phyloP scores from a whole-genome alignment of 495 filamentous ascomycete species.

The Neohortaea acidophila region DNA sequence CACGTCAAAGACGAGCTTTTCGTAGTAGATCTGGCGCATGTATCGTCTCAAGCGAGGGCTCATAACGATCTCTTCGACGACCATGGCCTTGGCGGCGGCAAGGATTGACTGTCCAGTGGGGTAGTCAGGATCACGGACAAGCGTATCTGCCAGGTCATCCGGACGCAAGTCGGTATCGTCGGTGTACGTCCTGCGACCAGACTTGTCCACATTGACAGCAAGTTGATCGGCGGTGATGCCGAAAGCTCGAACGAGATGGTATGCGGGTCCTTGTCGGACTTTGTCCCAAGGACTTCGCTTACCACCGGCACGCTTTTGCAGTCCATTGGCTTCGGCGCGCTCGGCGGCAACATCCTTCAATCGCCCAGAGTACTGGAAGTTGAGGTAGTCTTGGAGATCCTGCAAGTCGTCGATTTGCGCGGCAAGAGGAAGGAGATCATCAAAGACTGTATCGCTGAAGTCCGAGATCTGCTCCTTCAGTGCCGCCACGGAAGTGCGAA shows the following conservation, averaged over 20 bases:
- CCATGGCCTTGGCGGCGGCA: conserved; percentile 66
- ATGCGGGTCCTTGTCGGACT: conserved; percentile 60
- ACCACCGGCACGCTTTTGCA: conserved; percentile 65
- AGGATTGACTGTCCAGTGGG: conserved; percentile 60
- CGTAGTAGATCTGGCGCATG: conserved; percentile 67
- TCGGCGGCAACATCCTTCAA: conserved; percentile 53
- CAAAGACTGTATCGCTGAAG: conserved; percentile 46
- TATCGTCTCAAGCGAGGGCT: conserved; percentile 83
- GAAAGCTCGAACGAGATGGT: conserved; percentile 71
- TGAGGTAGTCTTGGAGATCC: conserved; percentile 88
- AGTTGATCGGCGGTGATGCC: conserved; percentile 81
- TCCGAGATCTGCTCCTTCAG: conserved; percentile 41
- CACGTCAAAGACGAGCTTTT: conserved; percentile 66
- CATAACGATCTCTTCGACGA: conserved; percentile 75
- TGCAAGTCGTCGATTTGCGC: conserved; percentile 84
- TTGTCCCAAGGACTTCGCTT: conserved; percentile 64
- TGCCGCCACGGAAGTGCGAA: conserved; percentile 62
- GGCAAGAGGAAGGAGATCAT: conserved; percentile 63
- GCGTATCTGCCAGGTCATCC: conserved; percentile 55
- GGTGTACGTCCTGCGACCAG: conserved; percentile 60
- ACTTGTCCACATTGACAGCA: conserved; percentile 65
- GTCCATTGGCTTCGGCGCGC: conserved; percentile 36
- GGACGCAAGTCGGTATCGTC: conserved; percentile 66
- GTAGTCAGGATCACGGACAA: conserved; percentile 53
- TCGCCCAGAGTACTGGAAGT: conserved; percentile 79